Evolutionary conservation across 176 grass and related monocot species (phyloP).

Genomic region (Thinopyrum elongatum): DNA sequence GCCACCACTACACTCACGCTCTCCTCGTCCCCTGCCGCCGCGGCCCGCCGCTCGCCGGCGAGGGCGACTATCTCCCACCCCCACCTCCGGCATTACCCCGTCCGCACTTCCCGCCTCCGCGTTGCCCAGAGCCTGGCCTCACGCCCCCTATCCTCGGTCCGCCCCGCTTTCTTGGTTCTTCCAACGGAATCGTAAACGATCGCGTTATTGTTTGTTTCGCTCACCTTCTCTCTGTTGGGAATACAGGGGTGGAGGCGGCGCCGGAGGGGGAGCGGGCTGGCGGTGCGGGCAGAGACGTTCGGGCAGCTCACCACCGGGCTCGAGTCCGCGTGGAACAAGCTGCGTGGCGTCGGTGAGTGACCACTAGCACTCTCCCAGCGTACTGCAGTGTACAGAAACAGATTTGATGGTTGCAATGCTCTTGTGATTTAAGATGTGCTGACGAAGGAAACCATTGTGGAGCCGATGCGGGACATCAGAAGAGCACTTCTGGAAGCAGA

Average conservation of each 20-base stretch:
- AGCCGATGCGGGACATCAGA: conserved; percentile 92
- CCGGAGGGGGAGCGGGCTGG: conserved; percentile 33
- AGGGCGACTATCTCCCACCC: background rate
- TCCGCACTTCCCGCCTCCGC: background rate
- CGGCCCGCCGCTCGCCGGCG: conserved; percentile 1
- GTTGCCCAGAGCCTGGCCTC: background rate
- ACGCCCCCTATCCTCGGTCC: conserved; percentile 13
- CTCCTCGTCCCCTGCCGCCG: conserved; percentile 13
- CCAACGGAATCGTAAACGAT: background rate
- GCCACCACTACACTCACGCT: background rate
- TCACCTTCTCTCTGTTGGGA: background rate
- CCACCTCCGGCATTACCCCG: background rate
- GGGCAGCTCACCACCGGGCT: conserved; percentile 91
- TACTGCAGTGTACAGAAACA: background rate
- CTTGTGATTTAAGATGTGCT: conserved; percentile 55
- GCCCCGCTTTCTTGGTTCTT: background rate
- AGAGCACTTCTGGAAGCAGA: conserved; percentile 94
- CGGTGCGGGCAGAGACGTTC: conserved; percentile 92
- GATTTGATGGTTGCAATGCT: background rate
- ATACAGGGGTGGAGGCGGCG: conserved; percentile 21
- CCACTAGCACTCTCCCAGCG: background rate
- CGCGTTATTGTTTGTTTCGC: background rate
- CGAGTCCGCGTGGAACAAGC: conserved; percentile 97
- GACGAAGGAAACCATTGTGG: conserved; percentile 79
- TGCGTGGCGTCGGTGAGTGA: conserved; percentile 74